A percentile compares a stretch with the other conserved stretches of the same genome.
Conservation (phyloP, 1,139 yeast species). For the Zygosaccharomyces pseudobailii region DNA sequence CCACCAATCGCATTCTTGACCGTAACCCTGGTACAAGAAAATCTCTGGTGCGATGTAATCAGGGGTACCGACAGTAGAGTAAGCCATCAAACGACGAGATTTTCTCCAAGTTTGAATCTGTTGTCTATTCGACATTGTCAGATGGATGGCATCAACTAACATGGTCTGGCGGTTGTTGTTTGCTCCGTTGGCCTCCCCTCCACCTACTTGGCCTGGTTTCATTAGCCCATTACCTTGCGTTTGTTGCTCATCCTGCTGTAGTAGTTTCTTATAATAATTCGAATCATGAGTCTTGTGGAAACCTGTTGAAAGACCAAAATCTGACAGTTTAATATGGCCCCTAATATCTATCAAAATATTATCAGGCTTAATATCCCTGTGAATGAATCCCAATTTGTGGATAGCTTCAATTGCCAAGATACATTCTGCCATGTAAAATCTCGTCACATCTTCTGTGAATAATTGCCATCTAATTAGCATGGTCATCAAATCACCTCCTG, state of each 20-base stretch:
- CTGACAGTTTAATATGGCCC: constrained; percentile 74
- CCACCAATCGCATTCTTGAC: constrained; percentile 99
- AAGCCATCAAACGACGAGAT: constrained; percentile 93
- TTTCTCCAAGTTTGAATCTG: constrained; percentile 99
- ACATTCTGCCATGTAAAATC: constrained; percentile 85
- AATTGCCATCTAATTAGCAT: constrained; percentile 86
- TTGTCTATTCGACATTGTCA: constrained; percentile 93
- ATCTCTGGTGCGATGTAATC: constrained; percentile 99
- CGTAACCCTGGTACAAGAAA: constrained; percentile 93
- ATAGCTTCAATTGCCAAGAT: constrained; percentile 79
- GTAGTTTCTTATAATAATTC: constrained; percentile 64
- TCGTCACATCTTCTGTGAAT: constrained; percentile 76
- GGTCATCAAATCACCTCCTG: constrained; percentile 85
- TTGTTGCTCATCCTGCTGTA: constrained; percentile 51
- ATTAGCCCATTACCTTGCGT: constrained; percentile 28
- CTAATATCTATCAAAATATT: constrained; percentile 73
- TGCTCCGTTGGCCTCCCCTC: constrained; percentile 12
- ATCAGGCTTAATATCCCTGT: constrained; percentile 80
- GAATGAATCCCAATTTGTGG: constrained; percentile 74
- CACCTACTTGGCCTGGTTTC: constrained; percentile 33
- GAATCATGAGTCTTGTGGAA: constrained; percentile 83
- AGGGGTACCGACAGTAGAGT: constrained; percentile 98
- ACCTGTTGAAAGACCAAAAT: constrained; percentile 81
- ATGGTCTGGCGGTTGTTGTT: constrained; percentile 59
- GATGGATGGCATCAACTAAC: constrained; percentile 91